Base-by-base conservation (phyloP, 2,329 filamentous ascomycete genomes). In the Trichoderma oligosporum region DNA sequence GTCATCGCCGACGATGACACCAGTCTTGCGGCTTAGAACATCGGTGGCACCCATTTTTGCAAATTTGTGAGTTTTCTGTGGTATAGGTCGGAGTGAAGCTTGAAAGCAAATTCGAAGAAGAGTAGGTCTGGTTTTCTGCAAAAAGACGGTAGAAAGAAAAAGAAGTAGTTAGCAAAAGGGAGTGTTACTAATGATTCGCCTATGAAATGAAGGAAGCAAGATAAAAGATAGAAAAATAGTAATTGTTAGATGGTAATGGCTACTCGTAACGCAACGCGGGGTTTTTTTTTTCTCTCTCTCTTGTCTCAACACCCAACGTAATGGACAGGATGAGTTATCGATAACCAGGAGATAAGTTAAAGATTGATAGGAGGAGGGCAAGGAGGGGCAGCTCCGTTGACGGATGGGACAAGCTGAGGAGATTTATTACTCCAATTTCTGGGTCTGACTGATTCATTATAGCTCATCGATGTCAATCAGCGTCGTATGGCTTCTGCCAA, bases 1-100 rank as follows among this genome's bases (percentile, higher is more conserved):
- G 67, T 81, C 78, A 64, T 81, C 77, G 65, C 78, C 78, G 63
- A 79, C 77, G 70, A 81, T 79, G 71, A 81, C 78, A 64, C 78
- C 78, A 61, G 77, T 67, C 75, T 80, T 80, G 65, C 78, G 75
- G 70, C 73, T 78, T 62, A 81, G 71, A 62, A 77, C 75, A 63
- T 73, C 72, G 56, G 65, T 66, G 57, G 53, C 67, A 68, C 72
- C 71, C 73, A 74, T 74, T 51, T 49, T 73, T 67, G 67, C 65
- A 63, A 62, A 66, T 60, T 58, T 64, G 25, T 47, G 41, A n/a
- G 25, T n/a, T 8, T 20, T 29, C 3, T 2, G 16, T 11, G 27
- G 27, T 33, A 33, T 20, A 46, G 44, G 11, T 20, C 27, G 44
- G 5, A 55, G 9, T 38, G 41, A 22, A 46, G 44, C 25, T 46